Evolutionary conservation across 371 early-diverging fungal species (phyloP), one percentile per base, ranked within the genome.

Genomic region (Rhizopus sp.): DNA sequence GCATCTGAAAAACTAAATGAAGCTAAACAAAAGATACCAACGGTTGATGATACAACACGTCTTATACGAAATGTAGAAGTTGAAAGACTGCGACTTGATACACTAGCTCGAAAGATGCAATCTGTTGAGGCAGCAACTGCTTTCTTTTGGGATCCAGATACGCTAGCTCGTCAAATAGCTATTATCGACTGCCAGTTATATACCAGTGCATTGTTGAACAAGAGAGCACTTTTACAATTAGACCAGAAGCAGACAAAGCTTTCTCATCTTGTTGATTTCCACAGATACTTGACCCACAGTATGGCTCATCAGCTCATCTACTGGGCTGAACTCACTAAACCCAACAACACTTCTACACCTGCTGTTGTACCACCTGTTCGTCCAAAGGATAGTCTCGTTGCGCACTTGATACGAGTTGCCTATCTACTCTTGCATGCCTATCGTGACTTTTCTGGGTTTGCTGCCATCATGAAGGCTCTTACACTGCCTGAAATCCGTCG

Each of bases 381-480:
- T 35, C 23, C 59, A 7, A 66, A 55, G 30, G 63, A 68, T 35
- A 57, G 45, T 37, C 66, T 81, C 6, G 56, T 85, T 29, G 62
- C 75, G 3, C 79, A 77, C 48, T 64, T 80, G 29, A 68, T 85
- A 30, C 77, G 74, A 40, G 73, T 82, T 12, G 83, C 86, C 30
- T 69, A 81, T 53, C 63, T 76, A 15, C 65, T 88, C 17, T 64
- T 86, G 15, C 79, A 86, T 64, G 81, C 75, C 15, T 85, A 86
- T 54, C 84, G 86, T 55, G 83, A 88, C 66, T 80, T 85, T 33
- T 84, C 82, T 61, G 75, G 82, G 13, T 78, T 84, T 52, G 72
- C 75, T 44, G 85, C 84, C 6, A 54, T 87, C 45, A 67, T 88
- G 72, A 66, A 70, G 38, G 83, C 86, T 3, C 63, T 88, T 5